Evolutionary conservation across 352 stramenopile species (phyloP), one percentile per base, ranked within the genome.

Genomic region (Ochromonadaceae sp.): DNA sequence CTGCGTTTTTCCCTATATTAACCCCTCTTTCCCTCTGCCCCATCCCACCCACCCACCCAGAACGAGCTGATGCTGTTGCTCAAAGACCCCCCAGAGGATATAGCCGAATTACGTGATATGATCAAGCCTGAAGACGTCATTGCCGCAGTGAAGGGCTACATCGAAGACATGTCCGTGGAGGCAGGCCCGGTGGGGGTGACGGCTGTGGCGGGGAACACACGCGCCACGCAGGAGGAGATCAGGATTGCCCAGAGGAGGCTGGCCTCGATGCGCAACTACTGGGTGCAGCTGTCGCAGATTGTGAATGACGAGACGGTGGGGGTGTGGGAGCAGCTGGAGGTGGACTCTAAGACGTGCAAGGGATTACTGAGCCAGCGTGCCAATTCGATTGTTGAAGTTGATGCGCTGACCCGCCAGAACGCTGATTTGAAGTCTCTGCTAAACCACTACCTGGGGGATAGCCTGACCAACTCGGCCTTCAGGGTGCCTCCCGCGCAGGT

Each of bases 361-460:
- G 76, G 80, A 2, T 73, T 86, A 3, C 72, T 94, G 15, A 63
- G 81, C 55, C 76, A 83, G 15, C 76, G 86, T 42, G 86, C 88
- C 52, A 72, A 80, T 20, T 71, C 81, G 20, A 84, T 93, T 42
- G 72, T 87, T 44, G 77, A 90, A 31, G 80, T 93, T 14, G 76
- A 70, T 3, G 66, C 52, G 31, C 80, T 95, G 40, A 79, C 85
- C 50, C 57, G 67, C 35, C 82, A 93, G 66, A 95, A 95, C 62
- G 65, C 69, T 14, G 77, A 93, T 72, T 81, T 94, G 59, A 93
- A 92, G 72, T 76, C 71, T 28, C 67, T 93, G 26, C 73, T 94
- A 34, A 87, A 90, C 53, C 81, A 92, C 50, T 92, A 94, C 60
- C 68, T 92, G 12, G 79, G 77, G 25, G 80, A 65, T 87, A 22